Conservation (phyloP, 805 yeast species). For the Candida oleophila region DNA sequence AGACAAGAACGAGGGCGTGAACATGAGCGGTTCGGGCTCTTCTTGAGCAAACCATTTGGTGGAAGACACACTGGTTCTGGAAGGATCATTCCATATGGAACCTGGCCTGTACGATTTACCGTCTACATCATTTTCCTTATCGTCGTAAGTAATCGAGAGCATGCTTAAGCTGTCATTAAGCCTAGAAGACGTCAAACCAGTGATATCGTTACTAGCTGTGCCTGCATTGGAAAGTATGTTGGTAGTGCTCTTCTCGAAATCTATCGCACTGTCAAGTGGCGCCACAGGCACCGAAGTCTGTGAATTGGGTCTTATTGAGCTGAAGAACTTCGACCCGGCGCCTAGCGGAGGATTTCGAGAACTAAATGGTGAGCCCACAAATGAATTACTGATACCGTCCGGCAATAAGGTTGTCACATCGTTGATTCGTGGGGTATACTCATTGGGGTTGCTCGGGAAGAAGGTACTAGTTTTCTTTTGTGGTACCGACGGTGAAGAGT, state of each 20-base stretch:
- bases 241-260: too few species aligned
- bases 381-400: neutral
- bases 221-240: neutral
- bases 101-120: neutral
- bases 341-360: neutral
- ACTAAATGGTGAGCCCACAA: neutral
- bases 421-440: neutral
- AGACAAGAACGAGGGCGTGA: constrained; percentile 8
- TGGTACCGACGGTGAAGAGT: neutral
- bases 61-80: neutral
- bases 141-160: neutral
- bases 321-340: constrained; percentile 12
- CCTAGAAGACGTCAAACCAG: neutral
- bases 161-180: neutral
- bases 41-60: neutral
- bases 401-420: neutral
- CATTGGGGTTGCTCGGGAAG: neutral
- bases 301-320: neutral
- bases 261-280: neutral
- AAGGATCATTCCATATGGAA: constrained; percentile 9
- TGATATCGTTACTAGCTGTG: neutral
- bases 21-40: constrained; percentile 2
- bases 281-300: neutral
- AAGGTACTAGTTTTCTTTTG: constrained; percentile 3
- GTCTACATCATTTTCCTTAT: neutral